These are phyloP conservation scores for Typha latifolia DNA, from an alignment of 176 grass and related monocot species.

Conservation along the genomic window DNA sequence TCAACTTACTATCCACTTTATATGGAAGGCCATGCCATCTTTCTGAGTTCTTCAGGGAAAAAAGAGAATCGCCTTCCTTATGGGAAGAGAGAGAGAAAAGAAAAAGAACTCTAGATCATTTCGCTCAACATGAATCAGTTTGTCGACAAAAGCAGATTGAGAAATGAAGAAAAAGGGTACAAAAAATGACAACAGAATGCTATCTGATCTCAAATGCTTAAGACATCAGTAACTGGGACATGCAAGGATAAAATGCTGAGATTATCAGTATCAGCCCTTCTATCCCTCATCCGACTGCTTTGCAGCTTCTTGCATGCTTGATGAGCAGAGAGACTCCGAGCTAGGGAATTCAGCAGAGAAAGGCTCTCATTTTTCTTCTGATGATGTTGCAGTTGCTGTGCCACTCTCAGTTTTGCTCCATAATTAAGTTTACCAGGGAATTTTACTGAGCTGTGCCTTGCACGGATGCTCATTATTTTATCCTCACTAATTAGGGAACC, in stretches of 20 bases:
- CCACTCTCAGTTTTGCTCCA: conserved; percentile 3
- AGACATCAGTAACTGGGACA: conserved; percentile 1
- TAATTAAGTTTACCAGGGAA: conserved; percentile 8
- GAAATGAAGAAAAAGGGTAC: neutral
- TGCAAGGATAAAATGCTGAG: conserved; percentile 15
- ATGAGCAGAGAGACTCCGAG: conserved; percentile 5
- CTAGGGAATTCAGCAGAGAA: conserved; percentile 2
- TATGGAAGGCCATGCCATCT: no score
- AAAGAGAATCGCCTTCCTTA: no score
- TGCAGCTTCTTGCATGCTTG: neutral
- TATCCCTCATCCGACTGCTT: neutral
- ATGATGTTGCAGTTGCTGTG: neutral
- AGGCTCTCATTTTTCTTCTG: neutral
- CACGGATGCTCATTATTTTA: neutral
- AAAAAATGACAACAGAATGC: neutral
- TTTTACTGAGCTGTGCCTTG: conserved; percentile 1
- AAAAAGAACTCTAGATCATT: neutral
- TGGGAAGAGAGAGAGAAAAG: neutral
- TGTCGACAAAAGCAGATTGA: neutral
- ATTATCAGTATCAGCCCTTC: neutral
- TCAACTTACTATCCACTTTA: no score
- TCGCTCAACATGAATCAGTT: neutral
- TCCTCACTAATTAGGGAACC: neutral
- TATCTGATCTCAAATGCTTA: neutral
- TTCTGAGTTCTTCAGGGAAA: no score